phyloP scores from a whole-genome alignment of 148 eudicot species.

The Nyssa sinensis region DNA sequence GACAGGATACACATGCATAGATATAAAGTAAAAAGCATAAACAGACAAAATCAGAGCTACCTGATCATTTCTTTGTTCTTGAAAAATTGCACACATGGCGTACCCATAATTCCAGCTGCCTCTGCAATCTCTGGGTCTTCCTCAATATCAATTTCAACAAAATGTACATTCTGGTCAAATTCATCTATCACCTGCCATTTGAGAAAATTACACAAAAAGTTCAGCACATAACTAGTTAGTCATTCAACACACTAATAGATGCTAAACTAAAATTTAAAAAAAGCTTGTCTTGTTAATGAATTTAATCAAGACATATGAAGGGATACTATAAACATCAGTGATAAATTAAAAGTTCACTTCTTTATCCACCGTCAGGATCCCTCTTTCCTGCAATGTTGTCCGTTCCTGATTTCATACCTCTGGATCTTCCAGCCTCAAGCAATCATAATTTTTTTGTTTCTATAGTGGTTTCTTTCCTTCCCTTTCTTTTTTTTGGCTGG shows the following conservation, averaged over 20 bases:
- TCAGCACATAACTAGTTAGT: background rate
- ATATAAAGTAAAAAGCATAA: background rate
- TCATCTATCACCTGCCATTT: conserved; percentile 89
- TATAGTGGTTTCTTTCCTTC: too few species aligned
- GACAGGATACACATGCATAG: background rate
- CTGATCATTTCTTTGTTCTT: conserved; percentile 94
- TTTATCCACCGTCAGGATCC: background rate
- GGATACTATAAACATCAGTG: background rate
- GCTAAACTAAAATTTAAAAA: background rate
- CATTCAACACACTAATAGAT: too few species aligned
- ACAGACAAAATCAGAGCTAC: conserved; percentile 36
- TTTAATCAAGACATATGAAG: background rate
- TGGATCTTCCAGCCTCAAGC: background rate
- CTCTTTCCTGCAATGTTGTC: background rate
- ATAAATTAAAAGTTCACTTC: background rate
- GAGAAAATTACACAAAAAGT: conserved; percentile 4
- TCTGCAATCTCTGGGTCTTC: conserved; percentile 97
- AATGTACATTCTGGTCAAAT: conserved; percentile 75
- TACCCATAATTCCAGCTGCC: conserved; percentile 99
- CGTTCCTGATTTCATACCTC: background rate
- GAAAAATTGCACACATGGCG: conserved; percentile 97
- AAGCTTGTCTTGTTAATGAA: background rate
- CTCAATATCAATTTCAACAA: conserved; percentile 91
- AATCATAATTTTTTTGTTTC: background rate
- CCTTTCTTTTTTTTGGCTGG: too few species aligned